Percentiles rank a stretch among this genome's conserved stretches.
phyloP scores from a whole-genome alignment of 208 protist species.

The Tetramitus jugosus region DNA sequence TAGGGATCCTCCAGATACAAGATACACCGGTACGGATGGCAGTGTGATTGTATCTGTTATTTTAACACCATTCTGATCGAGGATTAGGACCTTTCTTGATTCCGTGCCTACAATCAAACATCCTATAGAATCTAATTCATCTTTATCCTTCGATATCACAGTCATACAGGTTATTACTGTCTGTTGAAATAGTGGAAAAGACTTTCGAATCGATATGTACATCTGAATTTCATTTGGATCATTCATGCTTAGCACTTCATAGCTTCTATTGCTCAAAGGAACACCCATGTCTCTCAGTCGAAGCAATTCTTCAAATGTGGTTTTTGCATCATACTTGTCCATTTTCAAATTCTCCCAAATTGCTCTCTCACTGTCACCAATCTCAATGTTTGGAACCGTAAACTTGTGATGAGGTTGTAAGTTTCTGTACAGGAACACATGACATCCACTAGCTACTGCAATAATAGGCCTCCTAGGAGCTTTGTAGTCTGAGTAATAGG shows the following conservation, averaged over 20 bases:
- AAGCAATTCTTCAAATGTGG: background rate
- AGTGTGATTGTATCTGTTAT: conserved; percentile 56
- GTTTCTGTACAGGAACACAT: conserved; percentile 79
- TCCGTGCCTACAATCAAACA: conserved; percentile 83
- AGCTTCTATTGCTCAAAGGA: background rate
- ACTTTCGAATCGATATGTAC: background rate
- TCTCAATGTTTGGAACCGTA: conserved; percentile 49
- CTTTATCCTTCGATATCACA: conserved; percentile 51
- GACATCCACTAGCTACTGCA: conserved; percentile 66
- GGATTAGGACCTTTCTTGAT: conserved; percentile 60
- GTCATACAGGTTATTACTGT: conserved; percentile 68
- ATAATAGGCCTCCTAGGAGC: conserved; percentile 55
- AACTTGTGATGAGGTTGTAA: conserved; percentile 81
- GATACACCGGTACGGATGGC: conserved; percentile 52
- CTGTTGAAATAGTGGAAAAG: conserved; percentile 9
- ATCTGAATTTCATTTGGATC: background rate
- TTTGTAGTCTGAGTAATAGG: conserved; percentile 62
- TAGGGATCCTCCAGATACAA: conserved; percentile 59
- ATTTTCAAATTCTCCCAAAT: conserved; percentile 27
- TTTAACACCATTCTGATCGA: conserved; percentile 48
- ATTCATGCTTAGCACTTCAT: background rate
- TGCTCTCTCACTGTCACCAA: conserved; percentile 1
- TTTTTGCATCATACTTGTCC: background rate
- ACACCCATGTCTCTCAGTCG: background rate
- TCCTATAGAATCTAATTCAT: conserved; percentile 51